Conservation (phyloP, 176 grass and related monocot genomes). For the Aegilops umbellulata region DNA sequence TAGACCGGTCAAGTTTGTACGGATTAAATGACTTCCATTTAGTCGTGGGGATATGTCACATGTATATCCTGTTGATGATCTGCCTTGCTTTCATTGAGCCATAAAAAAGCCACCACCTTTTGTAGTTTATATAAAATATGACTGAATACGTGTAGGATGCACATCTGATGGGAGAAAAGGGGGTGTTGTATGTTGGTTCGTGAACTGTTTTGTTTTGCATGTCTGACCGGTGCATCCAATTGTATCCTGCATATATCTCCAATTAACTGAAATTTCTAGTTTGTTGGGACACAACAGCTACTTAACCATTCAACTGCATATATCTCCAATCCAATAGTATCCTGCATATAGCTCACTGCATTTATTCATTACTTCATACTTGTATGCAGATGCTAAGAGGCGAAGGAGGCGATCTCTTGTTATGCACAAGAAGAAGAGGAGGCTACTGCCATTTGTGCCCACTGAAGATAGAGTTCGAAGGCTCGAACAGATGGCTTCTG, state of each 20-base stretch:
- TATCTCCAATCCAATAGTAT: too few relatives aligned
- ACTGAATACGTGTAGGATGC: too few relatives aligned
- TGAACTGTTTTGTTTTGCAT: too few relatives aligned
- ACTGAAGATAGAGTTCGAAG: conserved; percentile 49
- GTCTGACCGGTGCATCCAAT: too few relatives aligned
- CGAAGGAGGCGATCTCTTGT: conserved; percentile 39
- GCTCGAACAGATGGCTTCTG: conserved; percentile 82
- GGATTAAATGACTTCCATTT: not conserved
- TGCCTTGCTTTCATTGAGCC: conserved; percentile 1
- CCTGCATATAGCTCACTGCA: too few relatives aligned
- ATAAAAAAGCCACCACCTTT: not conserved
- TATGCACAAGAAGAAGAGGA: conserved; percentile 82
- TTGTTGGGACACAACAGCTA: too few relatives aligned
- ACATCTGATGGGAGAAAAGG: too few relatives aligned
- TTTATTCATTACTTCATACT: not conserved
- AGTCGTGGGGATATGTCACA: not conserved
- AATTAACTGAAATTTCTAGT: not conserved
- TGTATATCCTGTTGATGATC: not conserved
- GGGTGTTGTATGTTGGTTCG: too few relatives aligned
- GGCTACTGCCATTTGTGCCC: conserved; percentile 68
- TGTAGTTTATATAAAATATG: not conserved
- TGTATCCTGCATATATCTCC: too few relatives aligned
- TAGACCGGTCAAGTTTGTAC: not conserved
- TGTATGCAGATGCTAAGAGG: conserved; percentile 51
- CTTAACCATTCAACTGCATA: too few relatives aligned